These are phyloP conservation scores for Dalbergia cochinchinensis DNA, from an alignment of 306 rosid species.

Conservation along the genomic window DNA sequence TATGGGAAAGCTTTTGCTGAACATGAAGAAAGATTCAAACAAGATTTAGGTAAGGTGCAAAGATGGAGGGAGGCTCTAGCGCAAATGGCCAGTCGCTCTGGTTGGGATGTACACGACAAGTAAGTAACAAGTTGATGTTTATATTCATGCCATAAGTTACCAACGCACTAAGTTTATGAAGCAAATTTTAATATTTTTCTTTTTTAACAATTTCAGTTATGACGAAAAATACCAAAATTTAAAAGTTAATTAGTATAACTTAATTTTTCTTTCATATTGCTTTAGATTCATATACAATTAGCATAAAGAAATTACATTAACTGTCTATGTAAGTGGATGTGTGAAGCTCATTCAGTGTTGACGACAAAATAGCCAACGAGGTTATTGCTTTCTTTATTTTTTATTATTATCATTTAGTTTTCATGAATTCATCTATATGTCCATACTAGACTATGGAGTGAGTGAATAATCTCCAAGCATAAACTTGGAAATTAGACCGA, in stretches of 20 bases:
- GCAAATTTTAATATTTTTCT: background rate
- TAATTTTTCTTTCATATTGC: too few species aligned
- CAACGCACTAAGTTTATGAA: background rate
- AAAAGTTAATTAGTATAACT: too few species aligned
- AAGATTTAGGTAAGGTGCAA: background rate
- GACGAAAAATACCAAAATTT: too few species aligned
- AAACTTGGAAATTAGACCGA: background rate
- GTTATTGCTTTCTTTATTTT: background rate
- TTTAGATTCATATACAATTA: too few species aligned
- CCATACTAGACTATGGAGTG: background rate
- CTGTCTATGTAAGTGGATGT: too few species aligned
- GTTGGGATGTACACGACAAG: constrained; percentile 27
- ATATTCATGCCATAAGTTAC: background rate
- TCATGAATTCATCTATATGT: too few species aligned
- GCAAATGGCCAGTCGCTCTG: constrained; percentile 15
- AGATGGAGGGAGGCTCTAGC: constrained; percentile 7
- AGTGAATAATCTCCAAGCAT: background rate
- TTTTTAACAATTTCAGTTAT: too few species aligned
- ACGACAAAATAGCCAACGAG: too few species aligned
- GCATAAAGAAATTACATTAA: too few species aligned
- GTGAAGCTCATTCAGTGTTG: too few species aligned
- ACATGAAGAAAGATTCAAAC: background rate
- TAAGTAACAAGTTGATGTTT: background rate
- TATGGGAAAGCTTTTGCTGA: background rate
- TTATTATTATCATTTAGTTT: too few species aligned